Evolutionary conservation across 495 filamentous ascomycete species (phyloP), one percentile per base, ranked within the genome.

Genomic region (Margaritispora aquatica): DNA sequence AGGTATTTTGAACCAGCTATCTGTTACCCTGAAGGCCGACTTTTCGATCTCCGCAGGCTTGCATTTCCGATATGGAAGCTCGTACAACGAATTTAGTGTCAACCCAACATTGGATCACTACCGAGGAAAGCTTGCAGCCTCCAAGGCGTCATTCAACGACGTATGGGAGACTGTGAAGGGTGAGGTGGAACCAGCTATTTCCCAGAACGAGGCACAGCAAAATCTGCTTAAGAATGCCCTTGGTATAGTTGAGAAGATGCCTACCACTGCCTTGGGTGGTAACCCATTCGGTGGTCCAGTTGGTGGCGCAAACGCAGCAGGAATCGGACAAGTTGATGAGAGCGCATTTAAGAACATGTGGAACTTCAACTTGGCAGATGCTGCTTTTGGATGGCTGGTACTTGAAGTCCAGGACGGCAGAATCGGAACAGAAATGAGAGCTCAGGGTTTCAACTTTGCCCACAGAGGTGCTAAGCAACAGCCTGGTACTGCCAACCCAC

Each of bases 331-430:
- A 65, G 90, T 99, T 20, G 94, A 99, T 66, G 94, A 99, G 75
- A 96, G 92, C 63, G 94, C 94, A 0, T 99, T 99, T 79, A 99
- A 99, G 79, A 99, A 99, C 67, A 97, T 97, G 95, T 99, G 94
- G 94, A 99, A 99, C 74, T 99, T 99, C 76, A 99, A 99, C 71
- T 74, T 99, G 51, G 94, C 94, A 21, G 94, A 99, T 75, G 94
- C 94, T 34, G 95, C 94, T 13, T 99, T 96, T 70, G 94, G 94
- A 48, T 97, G 88, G 79, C 77, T 99, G 52, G 92, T 97, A 17
- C 75, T 99, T 58, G 94, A 99, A 65, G 84, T 99, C 47, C 92
- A 97, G 68, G 86, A 85, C 67, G 94, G 94, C 22, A 81, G 95
- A 44, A 99, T 99, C 64, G 94, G 91, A 11, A 97, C 94, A 0